Percentiles rank a stretch among this genome's conserved stretches.
Evolutionary conservation across 768 basidiomycete genomes (phyloP).

Genomic region (Russula sp.): DNA sequence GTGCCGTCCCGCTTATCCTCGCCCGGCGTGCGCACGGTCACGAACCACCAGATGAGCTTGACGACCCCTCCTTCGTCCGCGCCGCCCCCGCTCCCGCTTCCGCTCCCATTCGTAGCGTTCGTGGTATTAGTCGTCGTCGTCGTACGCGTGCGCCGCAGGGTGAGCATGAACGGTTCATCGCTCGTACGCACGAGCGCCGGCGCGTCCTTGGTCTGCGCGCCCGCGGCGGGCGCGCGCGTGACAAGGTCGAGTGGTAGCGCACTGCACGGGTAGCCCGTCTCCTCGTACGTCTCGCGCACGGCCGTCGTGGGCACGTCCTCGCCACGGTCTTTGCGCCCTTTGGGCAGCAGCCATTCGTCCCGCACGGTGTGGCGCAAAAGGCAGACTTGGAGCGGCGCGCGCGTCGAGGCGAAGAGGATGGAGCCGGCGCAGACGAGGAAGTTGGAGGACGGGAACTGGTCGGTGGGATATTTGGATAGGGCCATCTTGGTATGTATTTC

Average conservation of each 20-base stretch:
- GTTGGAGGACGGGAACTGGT: constrained; percentile 10
- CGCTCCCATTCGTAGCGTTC: not conserved
- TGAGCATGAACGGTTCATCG: constrained; percentile 34
- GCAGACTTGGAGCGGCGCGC: constrained; percentile 25
- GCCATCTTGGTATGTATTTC: not conserved
- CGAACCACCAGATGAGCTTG: constrained; percentile 50
- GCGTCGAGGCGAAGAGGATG: constrained; percentile 24
- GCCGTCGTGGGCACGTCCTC: constrained; percentile 47
- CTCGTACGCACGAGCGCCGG: constrained; percentile 21
- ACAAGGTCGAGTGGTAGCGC: constrained; percentile 43
- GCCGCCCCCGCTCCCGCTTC: not conserved
- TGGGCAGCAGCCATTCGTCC: constrained; percentile 42
- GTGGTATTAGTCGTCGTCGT: no score
- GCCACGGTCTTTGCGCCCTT: constrained; percentile 53
- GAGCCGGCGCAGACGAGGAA: constrained; percentile 29
- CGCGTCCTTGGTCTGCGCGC: constrained; percentile 32
- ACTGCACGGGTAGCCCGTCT: constrained; percentile 52
- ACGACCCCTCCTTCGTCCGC: constrained; percentile 23
- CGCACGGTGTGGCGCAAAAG: constrained; percentile 27
- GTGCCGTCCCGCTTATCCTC: constrained; percentile 24
- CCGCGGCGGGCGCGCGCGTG: constrained; percentile 48
- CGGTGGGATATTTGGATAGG: constrained; percentile 1
- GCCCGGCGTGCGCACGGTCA: constrained; percentile 30
- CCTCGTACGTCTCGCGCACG: constrained; percentile 56
- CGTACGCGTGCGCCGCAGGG: constrained; percentile 23